Base-by-base conservation (phyloP, 2,329 filamentous ascomycete species). In the Venturiaceae sp. region DNA sequence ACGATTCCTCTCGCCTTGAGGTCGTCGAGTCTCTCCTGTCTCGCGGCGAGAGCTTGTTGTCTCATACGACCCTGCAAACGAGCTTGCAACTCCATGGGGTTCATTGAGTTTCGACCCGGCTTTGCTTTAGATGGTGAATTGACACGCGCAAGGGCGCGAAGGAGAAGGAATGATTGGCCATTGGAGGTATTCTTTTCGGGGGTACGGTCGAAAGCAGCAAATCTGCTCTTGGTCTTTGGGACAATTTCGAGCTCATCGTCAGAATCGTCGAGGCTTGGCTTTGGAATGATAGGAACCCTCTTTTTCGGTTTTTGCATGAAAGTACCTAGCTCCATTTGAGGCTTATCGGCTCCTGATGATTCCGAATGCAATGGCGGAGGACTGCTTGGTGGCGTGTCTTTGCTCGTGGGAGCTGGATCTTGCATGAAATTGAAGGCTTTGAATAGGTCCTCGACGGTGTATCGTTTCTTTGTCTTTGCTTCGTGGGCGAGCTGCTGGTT, bases 401-500 rank as follows among this genome's bases (percentile, higher is more conserved):
- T 64, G 58, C 75, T 75, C 5, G 74, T 79, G 58, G 74, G 64
- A 16, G 46, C 50, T 21, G 26, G 26, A 8, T 47, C 34, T 39
- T 74, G 74, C 65, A 79, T 82, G 66, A 86, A 92, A 67, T 92
- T 91, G 76, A 97, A 96, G 26, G 83, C 83, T 57, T 90, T 86
- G 66, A 97, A 88, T 1, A 99, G 78, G 60, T 88, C 88, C 37
- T 85, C 83, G 64, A 92, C 94, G 6, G 86, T 85, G 63, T 96
- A 88, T 74, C 90, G 95, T 78, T 94, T 97, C 72, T 88, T 92
- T 1, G 90, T 76, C 74, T 86, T 90, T 26, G 90, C 88, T 68
- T 96, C 86, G 71, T 97, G 92, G 1, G 88, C 84, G 53, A 99
- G 80, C 71, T 97, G 92, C 83, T 96, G 88, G 68, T 88, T 95